Conservation (phyloP, 2,329 filamentous ascomycete genomes). For the Epichloe glyceriae region DNA sequence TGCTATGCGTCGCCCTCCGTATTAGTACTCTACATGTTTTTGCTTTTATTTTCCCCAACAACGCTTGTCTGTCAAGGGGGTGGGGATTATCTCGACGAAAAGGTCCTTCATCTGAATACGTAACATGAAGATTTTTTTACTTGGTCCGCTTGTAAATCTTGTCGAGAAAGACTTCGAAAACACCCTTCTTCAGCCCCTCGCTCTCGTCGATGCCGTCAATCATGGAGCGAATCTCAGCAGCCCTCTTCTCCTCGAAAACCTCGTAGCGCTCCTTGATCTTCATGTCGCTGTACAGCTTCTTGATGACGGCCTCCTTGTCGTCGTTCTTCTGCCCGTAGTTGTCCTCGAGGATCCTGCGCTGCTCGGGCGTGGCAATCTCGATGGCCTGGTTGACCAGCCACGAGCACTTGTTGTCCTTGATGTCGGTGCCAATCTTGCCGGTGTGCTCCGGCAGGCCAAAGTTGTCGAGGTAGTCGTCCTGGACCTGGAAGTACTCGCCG, state of each 20-base stretch:
- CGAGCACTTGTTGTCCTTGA: slow-evolving; percentile 99
- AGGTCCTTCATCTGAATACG: too few relatives aligned
- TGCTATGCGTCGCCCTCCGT: too few relatives aligned
- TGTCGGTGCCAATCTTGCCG: slow-evolving; percentile 97
- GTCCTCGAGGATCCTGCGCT: slow-evolving; percentile 75
- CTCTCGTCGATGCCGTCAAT: slow-evolving; percentile 76
- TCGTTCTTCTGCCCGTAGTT: slow-evolving; percentile 92
- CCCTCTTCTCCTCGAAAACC: slow-evolving; percentile 79
- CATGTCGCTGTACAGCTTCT: slow-evolving; percentile 78
- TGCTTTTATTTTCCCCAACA: too few relatives aligned
- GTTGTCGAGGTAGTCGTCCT: slow-evolving; percentile 98
- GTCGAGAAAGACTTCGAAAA: slow-evolving; percentile 79
- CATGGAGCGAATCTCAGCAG: slow-evolving; percentile 60
- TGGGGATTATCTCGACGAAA: too few relatives aligned
- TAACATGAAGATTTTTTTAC: slow-evolving; percentile 31
- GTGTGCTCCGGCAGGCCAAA: slow-evolving; percentile 87
- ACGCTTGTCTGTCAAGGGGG: too few relatives aligned
- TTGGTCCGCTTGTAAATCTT: slow-evolving; percentile 99
- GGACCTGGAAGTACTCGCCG: slow-evolving; percentile 98
- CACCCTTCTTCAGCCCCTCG: slow-evolving; percentile 74
- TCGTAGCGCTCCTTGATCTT: slow-evolving; percentile 72
- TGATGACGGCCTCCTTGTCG: slow-evolving; percentile 70
- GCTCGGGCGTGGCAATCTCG: slow-evolving; percentile 64
- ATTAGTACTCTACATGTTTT: too few relatives aligned
- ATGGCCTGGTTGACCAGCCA: slow-evolving; percentile 97